Evolutionary conservation across 176 grass and related monocot genomes (phyloP).

Genomic region (Otatea glauca): DNA sequence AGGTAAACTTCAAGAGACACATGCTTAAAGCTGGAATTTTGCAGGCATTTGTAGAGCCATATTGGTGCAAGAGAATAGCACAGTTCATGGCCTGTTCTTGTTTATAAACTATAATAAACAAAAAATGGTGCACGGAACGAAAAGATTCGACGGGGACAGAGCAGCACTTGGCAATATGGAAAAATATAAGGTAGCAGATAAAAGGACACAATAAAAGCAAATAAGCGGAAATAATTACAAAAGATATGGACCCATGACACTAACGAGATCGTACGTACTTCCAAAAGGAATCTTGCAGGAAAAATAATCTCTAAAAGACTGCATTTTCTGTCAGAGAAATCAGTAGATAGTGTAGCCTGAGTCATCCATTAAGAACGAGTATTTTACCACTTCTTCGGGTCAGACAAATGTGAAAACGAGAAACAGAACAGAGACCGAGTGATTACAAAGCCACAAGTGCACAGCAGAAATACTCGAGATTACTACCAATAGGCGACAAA

Average conservation of each 20-base stretch:
- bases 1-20: not conserved
- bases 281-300: slow-evolving; percentile 45
- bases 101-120: slow-evolving; percentile 23
- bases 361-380: not conserved
- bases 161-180: slow-evolving; percentile 27
- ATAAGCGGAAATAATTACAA: slow-evolving; percentile 38
- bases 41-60: slow-evolving; percentile 5
- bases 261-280: slow-evolving; percentile 22
- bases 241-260: slow-evolving; percentile 26
- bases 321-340: slow-evolving; percentile 36
- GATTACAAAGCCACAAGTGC: slow-evolving; percentile 26
- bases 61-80: slow-evolving; percentile 11
- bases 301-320: slow-evolving; percentile 26
- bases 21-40: slow-evolving; percentile 25
- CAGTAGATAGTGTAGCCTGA: slow-evolving; percentile 12
- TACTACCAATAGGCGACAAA: slow-evolving; percentile 22
- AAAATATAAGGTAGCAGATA: slow-evolving; percentile 19
- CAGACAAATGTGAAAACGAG: slow-evolving; percentile 38
- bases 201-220: slow-evolving; percentile 21
- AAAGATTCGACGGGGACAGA: slow-evolving; percentile 28
- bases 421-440: slow-evolving; percentile 16
- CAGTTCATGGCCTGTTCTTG: not conserved
- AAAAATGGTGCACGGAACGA: not conserved
- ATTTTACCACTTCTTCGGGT: slow-evolving; percentile 25
- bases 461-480: slow-evolving; percentile 36